These are phyloP conservation scores for Alternaria ventricosa DNA, from an alignment of 2,329 filamentous ascomycete genomes.

Conservation along the genomic window DNA sequence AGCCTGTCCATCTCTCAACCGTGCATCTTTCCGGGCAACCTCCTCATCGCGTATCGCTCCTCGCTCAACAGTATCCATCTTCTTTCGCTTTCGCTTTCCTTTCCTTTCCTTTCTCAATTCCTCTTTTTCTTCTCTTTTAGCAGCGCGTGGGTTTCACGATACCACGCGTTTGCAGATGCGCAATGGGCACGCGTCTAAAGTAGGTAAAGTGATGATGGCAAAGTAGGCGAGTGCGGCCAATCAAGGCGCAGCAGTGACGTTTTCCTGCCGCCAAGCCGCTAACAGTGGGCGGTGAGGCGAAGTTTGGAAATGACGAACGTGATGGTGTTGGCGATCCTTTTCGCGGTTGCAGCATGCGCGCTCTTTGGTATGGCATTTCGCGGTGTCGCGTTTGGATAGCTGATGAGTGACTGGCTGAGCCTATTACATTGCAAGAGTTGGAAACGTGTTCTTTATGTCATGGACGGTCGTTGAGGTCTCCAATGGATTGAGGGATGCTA, in stretches of 20 bases:
- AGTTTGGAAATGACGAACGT: not conserved
- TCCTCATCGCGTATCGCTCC: constrained; percentile 9
- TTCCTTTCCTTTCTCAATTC: not conserved
- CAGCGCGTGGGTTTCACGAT: not conserved
- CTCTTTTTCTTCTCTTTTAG: not conserved
- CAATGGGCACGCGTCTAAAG: not conserved
- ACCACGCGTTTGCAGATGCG: not conserved
- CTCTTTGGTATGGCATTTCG: too few species aligned
- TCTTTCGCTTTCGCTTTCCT: not conserved
- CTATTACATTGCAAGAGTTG: too few species aligned
- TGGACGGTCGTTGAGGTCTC: too few species aligned
- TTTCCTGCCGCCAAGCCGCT: not conserved
- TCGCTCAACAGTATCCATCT: constrained; percentile 25
- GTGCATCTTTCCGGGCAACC: not conserved
- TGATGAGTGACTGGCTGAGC: too few species aligned
- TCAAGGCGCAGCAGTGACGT: not conserved
- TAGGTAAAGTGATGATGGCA: not conserved
- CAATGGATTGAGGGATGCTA: too few species aligned
- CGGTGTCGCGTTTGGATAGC: too few species aligned
- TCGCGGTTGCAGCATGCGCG: too few species aligned
- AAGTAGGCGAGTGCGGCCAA: not conserved
- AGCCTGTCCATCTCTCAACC: not conserved
- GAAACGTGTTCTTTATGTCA: too few species aligned
- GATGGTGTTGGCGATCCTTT: not conserved
- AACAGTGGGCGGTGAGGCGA: not conserved